Evolutionary conservation across 768 basidiomycete genomes (phyloP).

Genomic region (Paxillus rubicundulus): DNA sequence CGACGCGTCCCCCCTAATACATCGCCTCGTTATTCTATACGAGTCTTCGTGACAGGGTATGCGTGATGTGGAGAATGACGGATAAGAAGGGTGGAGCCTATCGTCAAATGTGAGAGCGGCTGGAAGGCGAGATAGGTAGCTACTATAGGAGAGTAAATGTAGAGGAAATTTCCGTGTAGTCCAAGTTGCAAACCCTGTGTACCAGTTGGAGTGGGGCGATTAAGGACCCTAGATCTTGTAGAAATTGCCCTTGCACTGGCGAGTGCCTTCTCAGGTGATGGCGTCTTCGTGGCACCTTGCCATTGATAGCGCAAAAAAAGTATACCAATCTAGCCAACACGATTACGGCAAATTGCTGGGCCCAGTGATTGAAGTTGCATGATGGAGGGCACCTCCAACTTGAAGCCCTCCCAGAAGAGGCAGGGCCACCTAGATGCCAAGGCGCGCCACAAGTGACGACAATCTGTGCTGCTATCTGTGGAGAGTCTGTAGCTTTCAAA

Average conservation of each 20-base stretch:
- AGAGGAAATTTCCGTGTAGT: no score
- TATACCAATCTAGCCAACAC: no score
- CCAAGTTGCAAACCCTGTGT: no score
- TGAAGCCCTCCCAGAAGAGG: not conserved
- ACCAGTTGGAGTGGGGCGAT: no score
- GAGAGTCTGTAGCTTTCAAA: slow-evolving; percentile 5
- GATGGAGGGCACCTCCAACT: not conserved
- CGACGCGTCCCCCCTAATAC: not conserved
- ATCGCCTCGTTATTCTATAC: not conserved
- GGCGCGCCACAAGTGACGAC: not conserved
- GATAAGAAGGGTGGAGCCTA: not conserved
- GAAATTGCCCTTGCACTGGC: no score
- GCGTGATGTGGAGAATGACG: not conserved
- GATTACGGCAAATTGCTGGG: no score
- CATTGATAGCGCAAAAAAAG: no score
- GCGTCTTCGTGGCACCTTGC: no score
- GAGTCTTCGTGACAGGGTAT: not conserved
- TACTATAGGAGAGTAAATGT: not conserved
- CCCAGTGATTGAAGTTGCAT: no score
- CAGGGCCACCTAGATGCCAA: not conserved
- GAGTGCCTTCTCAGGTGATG: no score
- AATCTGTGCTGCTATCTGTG: slow-evolving; percentile 1
- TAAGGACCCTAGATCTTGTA: no score
- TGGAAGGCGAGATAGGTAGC: not conserved
- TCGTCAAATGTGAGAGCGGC: no score